A percentile compares a stretch with the other conserved stretches of the same genome.
phyloP scores from a whole-genome alignment of 306 rosid species.

The Dalbergia cochinchinensis region DNA sequence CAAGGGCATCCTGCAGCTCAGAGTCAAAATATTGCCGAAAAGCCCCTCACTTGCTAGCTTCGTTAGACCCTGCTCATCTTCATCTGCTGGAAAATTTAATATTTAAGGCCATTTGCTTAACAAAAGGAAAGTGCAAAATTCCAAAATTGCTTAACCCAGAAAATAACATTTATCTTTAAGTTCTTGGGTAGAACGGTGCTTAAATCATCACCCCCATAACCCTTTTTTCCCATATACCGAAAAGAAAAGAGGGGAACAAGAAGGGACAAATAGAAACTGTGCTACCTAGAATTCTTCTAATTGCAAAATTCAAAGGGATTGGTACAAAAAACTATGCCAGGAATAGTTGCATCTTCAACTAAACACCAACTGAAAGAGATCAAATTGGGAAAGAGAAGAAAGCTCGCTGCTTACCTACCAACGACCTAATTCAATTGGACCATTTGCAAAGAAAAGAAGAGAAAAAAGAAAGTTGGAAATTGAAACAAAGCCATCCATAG shows the following conservation, averaged over 20 bases:
- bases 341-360: constrained; percentile 37
- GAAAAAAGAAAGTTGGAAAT: constrained; percentile 41
- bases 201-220: background rate
- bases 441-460: constrained; percentile 36
- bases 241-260: background rate
- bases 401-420: constrained; percentile 61
- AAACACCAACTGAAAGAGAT: constrained; percentile 32
- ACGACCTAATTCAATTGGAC: constrained; percentile 54
- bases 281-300: constrained; percentile 29
- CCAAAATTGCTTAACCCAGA: constrained; percentile 3
- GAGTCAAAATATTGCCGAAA: constrained; percentile 30
- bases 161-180: too few species aligned
- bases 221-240: background rate
- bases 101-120: constrained; percentile 29
- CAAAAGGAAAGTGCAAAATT: constrained; percentile 28
- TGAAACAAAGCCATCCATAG: constrained; percentile 31
- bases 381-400: constrained; percentile 28
- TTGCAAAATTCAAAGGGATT: constrained; percentile 32
- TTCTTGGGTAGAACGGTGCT: background rate
- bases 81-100: constrained; percentile 45
- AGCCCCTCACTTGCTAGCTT: constrained; percentile 42
- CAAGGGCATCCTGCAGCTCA: constrained; percentile 61
- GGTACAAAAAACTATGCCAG: background rate
- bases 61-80: constrained; percentile 25
- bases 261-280: background rate